Evolutionary conservation across 345 rosid genomes (phyloP).

Genomic region (Gynandropsis gynandra): DNA sequence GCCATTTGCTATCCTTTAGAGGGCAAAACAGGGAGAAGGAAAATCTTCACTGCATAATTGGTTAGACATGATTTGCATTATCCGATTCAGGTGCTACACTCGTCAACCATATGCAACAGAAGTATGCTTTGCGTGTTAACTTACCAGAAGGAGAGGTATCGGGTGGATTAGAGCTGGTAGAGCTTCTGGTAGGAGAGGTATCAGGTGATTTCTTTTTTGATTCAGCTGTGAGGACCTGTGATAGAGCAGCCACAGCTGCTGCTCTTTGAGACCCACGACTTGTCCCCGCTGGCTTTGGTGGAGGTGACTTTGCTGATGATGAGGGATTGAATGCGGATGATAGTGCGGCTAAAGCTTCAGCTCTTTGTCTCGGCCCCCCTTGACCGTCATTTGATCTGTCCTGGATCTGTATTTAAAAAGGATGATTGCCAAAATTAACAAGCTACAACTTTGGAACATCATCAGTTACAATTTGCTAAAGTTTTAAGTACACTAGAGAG

Average conservation of each 20-base stretch:
- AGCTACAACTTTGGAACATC: not conserved
- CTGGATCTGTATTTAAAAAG: conserved; percentile 31
- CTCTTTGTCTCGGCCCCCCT: conserved; percentile 76
- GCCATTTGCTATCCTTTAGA: too few relatives aligned
- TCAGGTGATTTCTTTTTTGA: conserved; percentile 58
- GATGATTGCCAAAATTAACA: conserved; percentile 6
- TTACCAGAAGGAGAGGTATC: conserved; percentile 42
- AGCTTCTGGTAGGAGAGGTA: conserved; percentile 48
- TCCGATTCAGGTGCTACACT: too few relatives aligned
- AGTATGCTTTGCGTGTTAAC: conserved; percentile 2
- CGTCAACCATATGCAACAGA: too few relatives aligned
- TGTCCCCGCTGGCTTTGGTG: conserved; percentile 36
- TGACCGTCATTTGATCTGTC: conserved; percentile 40
- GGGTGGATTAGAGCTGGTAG: conserved; percentile 37
- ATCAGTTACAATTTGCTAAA: not conserved
- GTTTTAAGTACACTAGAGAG: not conserved
- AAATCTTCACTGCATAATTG: too few relatives aligned
- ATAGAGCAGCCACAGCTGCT: conserved; percentile 98
- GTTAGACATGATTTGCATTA: too few relatives aligned
- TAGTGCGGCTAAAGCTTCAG: conserved; percentile 81
- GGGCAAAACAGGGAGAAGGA: too few relatives aligned
- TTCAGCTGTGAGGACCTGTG: conserved; percentile 86
- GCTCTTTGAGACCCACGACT: conserved; percentile 83
- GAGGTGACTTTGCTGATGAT: conserved; percentile 37
- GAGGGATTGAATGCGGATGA: conserved; percentile 61